Evolutionary conservation across 495 filamentous ascomycete genomes (phyloP), one percentile per base, ranked within the genome.

Genomic region (Endocarpon pusillum): DNA sequence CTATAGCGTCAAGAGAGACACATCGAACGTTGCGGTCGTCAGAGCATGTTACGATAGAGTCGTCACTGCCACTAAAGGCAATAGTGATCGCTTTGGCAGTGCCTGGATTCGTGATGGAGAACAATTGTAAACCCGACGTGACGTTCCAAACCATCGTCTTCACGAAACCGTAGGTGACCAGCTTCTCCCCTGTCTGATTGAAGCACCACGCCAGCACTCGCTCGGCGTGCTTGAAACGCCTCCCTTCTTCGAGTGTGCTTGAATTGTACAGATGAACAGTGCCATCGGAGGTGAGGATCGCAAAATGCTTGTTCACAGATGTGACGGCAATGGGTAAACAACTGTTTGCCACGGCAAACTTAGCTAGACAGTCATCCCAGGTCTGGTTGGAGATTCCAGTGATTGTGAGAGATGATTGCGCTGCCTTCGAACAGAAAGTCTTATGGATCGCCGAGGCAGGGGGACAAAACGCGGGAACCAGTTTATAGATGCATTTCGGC

Each of bases 381-480:
- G 10, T 23, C 2, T 11, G 11, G 25, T 41, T 32, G 5, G 12
- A 33, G 10, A 52, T 15, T 17, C 46, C 50, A 1, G 16, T 22
- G 12, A 55, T 32, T 9, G 28, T 15, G 1, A 40, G 37, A n/a
- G n/a, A n/a, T 11, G 43, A n/a, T 3, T 11, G 3, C 4, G n/a
- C 11, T 15, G 32, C 36, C 31, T 19, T 22, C 11, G 25, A 34
- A 6, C 33, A 37, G 11, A 40, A 44, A 22, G 48, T 42, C 20
- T 41, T 37, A 19, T 38, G 37, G 2, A 57, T 26, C 2, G 34
- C 24, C 4, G 50, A 47, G 1, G 36, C 39, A 6, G 26, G 16
- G 1, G 59, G 59, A 27, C 57, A 62, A 19, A 63, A 36, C 3
- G 50, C 41, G 7, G 52, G 58, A 14, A 63, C 47, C 3, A 49